A percentile compares a stretch with the other conserved stretches of the same genome.
phyloP scores from a whole-genome alignment of 73 alveolate genomes.

The Paramecium biaurelia region DNA sequence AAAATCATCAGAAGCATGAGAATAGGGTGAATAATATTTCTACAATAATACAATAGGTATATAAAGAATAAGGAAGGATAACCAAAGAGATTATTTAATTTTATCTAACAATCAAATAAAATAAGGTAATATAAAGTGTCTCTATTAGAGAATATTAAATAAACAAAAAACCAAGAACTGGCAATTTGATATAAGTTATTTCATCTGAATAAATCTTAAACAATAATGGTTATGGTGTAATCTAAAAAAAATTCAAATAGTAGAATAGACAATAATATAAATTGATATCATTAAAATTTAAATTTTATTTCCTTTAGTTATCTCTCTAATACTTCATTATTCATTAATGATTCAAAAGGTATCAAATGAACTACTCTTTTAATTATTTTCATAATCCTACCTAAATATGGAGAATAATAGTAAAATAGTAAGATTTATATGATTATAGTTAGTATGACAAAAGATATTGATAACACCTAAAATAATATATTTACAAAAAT shows the following conservation, averaged over 20 bases:
- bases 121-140: too few species aligned
- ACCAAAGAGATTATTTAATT: too few species aligned
- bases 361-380: not conserved
- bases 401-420: not conserved
- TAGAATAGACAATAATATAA: not conserved
- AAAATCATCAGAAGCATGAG: not conserved
- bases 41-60: too few species aligned
- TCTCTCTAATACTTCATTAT: not conserved
- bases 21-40: too few species aligned
- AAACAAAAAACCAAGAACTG: too few species aligned
- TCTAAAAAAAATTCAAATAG: not conserved
- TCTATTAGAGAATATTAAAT: too few species aligned
- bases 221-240: too few species aligned
- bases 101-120: too few species aligned
- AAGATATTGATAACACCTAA: not conserved
- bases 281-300: not conserved
- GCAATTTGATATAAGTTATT: too few species aligned
- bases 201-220: too few species aligned
- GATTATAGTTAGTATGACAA: not conserved
- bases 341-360: not conserved
- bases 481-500: not conserved
- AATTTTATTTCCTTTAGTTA: not conserved
- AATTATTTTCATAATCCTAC: not conserved
- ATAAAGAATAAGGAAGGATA: too few species aligned
- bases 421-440: not conserved